Conservation (phyloP, 495 filamentous ascomycete genomes). For the Aspergillus affinis region DNA sequence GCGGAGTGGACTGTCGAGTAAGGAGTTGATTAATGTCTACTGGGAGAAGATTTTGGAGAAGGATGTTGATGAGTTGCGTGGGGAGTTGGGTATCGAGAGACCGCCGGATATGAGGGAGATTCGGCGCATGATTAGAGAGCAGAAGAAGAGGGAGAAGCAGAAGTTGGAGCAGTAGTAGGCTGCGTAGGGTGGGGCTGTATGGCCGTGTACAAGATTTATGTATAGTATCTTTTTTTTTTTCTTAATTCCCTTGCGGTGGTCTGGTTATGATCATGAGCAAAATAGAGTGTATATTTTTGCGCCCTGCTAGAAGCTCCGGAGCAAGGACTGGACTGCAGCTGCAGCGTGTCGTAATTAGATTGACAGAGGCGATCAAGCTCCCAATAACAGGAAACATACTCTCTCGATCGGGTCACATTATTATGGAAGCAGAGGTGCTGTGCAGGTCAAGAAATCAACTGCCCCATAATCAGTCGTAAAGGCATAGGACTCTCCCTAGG, state of each 20-base stretch:
- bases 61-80: constrained; percentile 74
- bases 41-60: constrained; percentile 95
- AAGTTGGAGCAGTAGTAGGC: constrained; percentile 34
- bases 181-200: constrained; percentile 14
- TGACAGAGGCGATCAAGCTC: background rate
- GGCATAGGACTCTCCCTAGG: background rate
- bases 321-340: background rate
- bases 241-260: background rate
- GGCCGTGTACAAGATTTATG: background rate
- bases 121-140: constrained; percentile 64
- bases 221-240: background rate
- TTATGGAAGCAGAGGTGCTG: background rate
- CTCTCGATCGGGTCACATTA: background rate
- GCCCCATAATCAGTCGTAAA: constrained; percentile 7
- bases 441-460: background rate
- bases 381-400: background rate
- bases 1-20: constrained; percentile 69
- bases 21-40: constrained; percentile 93
- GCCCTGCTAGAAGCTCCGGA: background rate
- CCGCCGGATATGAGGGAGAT: constrained; percentile 88
- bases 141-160: constrained; percentile 65
- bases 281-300: background rate
- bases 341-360: background rate
- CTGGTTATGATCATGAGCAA: background rate
- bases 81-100: constrained; percentile 75